phyloP scores from a whole-genome alignment of 2,329 filamentous ascomycete species.

The Phaeoacremonium minimum region DNA sequence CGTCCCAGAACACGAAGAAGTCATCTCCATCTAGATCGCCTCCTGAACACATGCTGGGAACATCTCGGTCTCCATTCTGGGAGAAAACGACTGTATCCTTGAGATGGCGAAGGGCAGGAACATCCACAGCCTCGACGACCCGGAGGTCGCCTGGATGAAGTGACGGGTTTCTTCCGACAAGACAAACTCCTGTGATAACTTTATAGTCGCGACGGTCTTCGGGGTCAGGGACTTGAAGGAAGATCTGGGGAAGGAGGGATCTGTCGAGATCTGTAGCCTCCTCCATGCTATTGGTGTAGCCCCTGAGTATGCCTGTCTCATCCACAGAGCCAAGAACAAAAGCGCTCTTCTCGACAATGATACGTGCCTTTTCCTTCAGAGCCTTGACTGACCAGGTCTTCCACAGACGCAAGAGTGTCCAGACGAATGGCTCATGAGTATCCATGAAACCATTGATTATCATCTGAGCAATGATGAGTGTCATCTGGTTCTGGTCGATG shows the following conservation, averaged over 20 bases:
- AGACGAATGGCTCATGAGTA: conserved; percentile 71
- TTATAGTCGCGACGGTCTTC: conserved; percentile 50
- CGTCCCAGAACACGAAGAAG: conserved; percentile 91
- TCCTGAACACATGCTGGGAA: conserved; percentile 93
- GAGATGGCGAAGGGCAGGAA: conserved; percentile 68
- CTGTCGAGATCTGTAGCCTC: conserved; percentile 24
- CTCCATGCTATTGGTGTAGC: conserved; percentile 52
- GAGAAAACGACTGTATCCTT: conserved; percentile 86
- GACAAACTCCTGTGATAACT: conserved; percentile 71
- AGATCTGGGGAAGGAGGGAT: conserved; percentile 73
- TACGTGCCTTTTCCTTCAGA: conserved; percentile 87
- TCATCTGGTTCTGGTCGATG: conserved; percentile 82
- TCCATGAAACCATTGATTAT: conserved; percentile 76
- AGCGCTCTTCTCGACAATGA: conserved; percentile 76
- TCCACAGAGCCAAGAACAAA: conserved; percentile 88
- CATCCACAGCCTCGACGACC: conserved; percentile 78
- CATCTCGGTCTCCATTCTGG: conserved; percentile 73
- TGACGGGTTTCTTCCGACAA: conserved; percentile 88
- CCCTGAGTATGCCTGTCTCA: conserved; percentile 71
- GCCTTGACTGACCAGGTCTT: conserved; percentile 83
- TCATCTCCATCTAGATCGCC: conserved; percentile 96
- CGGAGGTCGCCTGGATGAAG: conserved; percentile 90
- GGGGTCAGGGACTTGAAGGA: conserved; percentile 70
- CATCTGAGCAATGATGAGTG: conserved; percentile 69
- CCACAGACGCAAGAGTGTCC: conserved; percentile 79